Percentiles rank a stretch among this genome's conserved stretches.
phyloP scores from a whole-genome alignment of 768 basidiomycete species.

The Cystofilobasidium macerans region DNA sequence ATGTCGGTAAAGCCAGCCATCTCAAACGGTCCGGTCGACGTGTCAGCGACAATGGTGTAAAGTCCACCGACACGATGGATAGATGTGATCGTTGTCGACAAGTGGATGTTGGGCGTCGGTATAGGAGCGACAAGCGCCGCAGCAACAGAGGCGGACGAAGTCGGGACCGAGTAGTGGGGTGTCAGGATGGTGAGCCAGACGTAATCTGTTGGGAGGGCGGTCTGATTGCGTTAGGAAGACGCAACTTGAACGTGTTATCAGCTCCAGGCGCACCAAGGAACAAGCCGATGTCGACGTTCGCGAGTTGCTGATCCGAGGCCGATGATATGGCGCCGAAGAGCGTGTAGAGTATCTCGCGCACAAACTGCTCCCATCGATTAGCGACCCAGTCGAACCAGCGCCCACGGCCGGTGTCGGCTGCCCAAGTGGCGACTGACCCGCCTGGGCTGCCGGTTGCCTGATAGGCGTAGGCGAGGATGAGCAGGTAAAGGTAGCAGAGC shows the following conservation, averaged over 20 bases:
- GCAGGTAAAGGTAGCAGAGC: conserved; percentile 40
- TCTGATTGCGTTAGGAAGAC: neutral
- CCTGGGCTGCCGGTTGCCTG: conserved; percentile 1
- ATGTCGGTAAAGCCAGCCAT: conserved; percentile 52
- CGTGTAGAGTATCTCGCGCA: conserved; percentile 49
- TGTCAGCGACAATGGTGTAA: conserved; percentile 34
- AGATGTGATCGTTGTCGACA: conserved; percentile 46
- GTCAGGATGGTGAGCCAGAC: conserved; percentile 57
- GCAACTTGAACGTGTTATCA: no score
- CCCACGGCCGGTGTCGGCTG: neutral
- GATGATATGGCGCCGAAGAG: conserved; percentile 67
- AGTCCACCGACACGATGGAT: conserved; percentile 38
- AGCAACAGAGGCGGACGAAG: conserved; percentile 16
- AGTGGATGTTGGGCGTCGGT: conserved; percentile 47
- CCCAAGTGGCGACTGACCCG: conserved; percentile 7
- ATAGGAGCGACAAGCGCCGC: conserved; percentile 38
- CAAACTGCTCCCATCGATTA: conserved; percentile 48
- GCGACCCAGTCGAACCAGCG: conserved; percentile 37
- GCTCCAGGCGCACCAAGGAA: conserved; percentile 48
- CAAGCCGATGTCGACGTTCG: conserved; percentile 52
- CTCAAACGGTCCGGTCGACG: conserved; percentile 37
- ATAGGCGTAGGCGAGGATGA: conserved; percentile 30
- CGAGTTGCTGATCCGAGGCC: conserved; percentile 48
- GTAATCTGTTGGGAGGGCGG: conserved; percentile 46
- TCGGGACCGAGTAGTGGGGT: conserved; percentile 54